Evolutionary conservation across 495 filamentous ascomycete species (phyloP), one percentile per base, ranked within the genome.

Genomic region (Talaromyces proteolyticus): DNA sequence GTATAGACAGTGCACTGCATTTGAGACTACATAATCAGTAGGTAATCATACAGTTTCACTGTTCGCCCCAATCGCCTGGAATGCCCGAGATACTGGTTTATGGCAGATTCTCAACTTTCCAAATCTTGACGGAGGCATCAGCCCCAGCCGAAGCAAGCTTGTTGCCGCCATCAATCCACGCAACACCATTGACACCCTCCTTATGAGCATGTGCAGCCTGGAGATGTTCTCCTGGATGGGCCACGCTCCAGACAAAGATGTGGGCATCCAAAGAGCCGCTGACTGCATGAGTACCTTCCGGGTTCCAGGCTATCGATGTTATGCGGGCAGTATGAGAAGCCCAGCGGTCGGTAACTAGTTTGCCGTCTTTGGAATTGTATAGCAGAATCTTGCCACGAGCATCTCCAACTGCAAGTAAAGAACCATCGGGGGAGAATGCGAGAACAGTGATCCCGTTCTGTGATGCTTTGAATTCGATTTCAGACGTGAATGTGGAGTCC

Each of bases 121-220:
- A 97, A 40, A 90, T 75, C 77, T 96, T 98, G 19, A 97, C 78
- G 0, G 87, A 82, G 39, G 88, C 91, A 77, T 98, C 93, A 2
- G 85, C 88, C 10, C 93, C 93, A 21, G 78, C 79, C 54, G 84
- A 92, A 2, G 85, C 80, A 24, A 96, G 76, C 67, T 78, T 88
- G n/a, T 69, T 66, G n/a, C 70, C 73, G 19, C 73, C 80, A 6
- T 79, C 78, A 16, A 88, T 76, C 94, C 93, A 98, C 7, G 72
- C 78, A 4, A 97, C 91, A 3, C 87, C 91, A 57, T 86, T 88
- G 6, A 98, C 89, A 2, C 93, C 93, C 50, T 96, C 93, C 70
- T 96, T 95, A 64, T 98, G 93, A 42, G 91, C 89, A 61, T 94
- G 89, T 22, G 76, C 63, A 34, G 81, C 80, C 65, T 89, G 90